Base-by-base conservation (phyloP, 177 flowering plant species). In the Vitis hybrid region DNA sequence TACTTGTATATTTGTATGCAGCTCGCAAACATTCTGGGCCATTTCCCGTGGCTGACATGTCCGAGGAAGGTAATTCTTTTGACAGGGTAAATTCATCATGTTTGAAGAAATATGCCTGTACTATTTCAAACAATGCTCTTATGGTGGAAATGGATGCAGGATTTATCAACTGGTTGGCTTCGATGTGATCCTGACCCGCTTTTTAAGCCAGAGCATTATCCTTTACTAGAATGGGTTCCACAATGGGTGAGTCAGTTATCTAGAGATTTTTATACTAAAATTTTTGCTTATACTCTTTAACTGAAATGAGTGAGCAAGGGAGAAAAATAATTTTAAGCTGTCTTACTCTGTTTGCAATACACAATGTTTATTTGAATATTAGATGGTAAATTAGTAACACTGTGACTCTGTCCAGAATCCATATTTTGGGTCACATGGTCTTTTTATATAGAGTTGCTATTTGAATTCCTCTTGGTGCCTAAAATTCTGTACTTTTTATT, bases 91-190 rank as follows among this genome's bases (percentile, higher is more conserved):
- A 38, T 38, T 38, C 47, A 2, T 17, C 57, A 20, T 13, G 15
- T 0, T 53, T 52, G 15, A 38, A 62, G 47, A 38, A 38, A 38
- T 38, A 38, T 28, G 47, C 9, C 8, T 38, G 7, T 38, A 38
- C 47, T 38, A 38, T 38, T 38, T 38, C 47, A 8, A 38, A 38
- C 47, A 38, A 52, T 58, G 14, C 66, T 49, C 44, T 28, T 17
- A 44, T 59, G 2, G 51, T 3, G 57, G 57, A 22, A 64, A 69
- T 57, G 59, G 52, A 12, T 85, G 81, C 89, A 95, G 99, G 98
- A 93, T 81, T 73, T 95, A 68, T 87, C 95, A 60, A 91, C 92
- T 70, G 89, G 96, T 61, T 95, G 99, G 99, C 96, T 95, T 75
- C 81, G 88, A 15, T 95, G 99, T 82, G 99, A 95, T 83, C 97